Evolutionary conservation across 768 basidiomycete species (phyloP).

Genomic region (Calocybe cyanea): DNA sequence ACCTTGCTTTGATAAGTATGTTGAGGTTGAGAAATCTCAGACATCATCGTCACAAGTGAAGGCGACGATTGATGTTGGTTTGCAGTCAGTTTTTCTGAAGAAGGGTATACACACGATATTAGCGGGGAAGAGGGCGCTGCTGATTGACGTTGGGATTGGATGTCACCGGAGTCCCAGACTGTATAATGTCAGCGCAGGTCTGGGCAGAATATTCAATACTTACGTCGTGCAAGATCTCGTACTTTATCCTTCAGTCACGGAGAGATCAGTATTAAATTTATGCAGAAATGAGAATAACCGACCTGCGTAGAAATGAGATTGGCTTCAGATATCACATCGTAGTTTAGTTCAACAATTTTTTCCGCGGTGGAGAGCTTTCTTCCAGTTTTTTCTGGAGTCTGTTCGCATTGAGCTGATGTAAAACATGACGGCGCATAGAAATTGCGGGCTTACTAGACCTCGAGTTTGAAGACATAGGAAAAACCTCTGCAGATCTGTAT

Average conservation of each 20-base stretch:
- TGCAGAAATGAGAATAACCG: neutral
- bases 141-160: slow-evolving; percentile 7
- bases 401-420: neutral
- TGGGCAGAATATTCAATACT: neutral
- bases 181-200: neutral
- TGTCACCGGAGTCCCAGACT: slow-evolving; percentile 14
- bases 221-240: slow-evolving; percentile 21
- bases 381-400: slow-evolving; percentile 11
- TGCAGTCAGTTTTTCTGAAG: neutral
- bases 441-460: slow-evolving; percentile 36
- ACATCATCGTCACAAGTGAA: neutral
- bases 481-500: slow-evolving; percentile 32
- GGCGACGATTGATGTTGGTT: neutral
- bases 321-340: slow-evolving; percentile 8
- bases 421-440: too few relatives aligned
- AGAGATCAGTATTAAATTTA: neutral
- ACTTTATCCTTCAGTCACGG: slow-evolving; percentile 19
- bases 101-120: slow-evolving; percentile 5
- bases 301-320: slow-evolving; percentile 19
- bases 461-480: slow-evolving; percentile 37
- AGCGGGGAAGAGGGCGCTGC: slow-evolving; percentile 11
- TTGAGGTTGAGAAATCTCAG: neutral
- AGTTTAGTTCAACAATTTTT: slow-evolving; percentile 18
- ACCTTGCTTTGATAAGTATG: neutral
- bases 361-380: slow-evolving; percentile 24